Conservation (phyloP, 2,329 filamentous ascomycete species). For the Colletotrichum orbiculare region DNA sequence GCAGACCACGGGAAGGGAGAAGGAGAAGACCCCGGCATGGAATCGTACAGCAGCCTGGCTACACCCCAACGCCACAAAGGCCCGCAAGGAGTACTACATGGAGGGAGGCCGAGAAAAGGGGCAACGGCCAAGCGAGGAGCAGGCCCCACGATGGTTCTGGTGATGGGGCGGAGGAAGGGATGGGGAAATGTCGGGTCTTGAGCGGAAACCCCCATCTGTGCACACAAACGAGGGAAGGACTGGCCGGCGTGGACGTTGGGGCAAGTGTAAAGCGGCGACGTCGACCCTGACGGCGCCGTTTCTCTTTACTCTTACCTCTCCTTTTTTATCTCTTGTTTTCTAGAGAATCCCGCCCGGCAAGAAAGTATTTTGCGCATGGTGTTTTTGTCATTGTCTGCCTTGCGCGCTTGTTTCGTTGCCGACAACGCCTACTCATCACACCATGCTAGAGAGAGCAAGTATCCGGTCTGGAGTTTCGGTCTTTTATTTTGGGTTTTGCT, state of each 20-base stretch:
- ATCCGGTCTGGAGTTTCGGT: constrained; percentile 60
- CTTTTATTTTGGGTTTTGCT: constrained; percentile 48
- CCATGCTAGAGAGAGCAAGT: constrained; percentile 50
- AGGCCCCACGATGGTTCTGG: not conserved
- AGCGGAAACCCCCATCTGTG: too few relatives aligned
- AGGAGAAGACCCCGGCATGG: constrained; percentile 11
- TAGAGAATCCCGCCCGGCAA: constrained; percentile 7
- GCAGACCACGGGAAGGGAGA: constrained; percentile 2
- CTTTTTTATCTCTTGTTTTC: not conserved
- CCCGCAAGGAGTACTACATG: constrained; percentile 5
- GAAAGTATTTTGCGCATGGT: constrained; percentile 18
- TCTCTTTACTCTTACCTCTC: constrained; percentile 4
- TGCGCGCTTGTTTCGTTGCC: constrained; percentile 29
- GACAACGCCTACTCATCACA: constrained; percentile 38
- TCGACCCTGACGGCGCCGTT: not conserved
- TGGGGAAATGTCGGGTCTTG: not conserved
- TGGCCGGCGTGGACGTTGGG: constrained; percentile 12
- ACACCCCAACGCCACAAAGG: not conserved
- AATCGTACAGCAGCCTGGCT: constrained; percentile 9
- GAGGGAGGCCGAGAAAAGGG: constrained; percentile 13
- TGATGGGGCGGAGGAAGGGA: not conserved
- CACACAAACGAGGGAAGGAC: not conserved
- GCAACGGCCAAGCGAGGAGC: not conserved
- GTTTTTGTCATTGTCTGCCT: constrained; percentile 21
- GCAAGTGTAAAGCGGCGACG: constrained; percentile 12